Percentiles rank a stretch among this genome's conserved stretches.
phyloP scores from a whole-genome alignment of 2,329 filamentous ascomycete species.

The Geosmithia putterillii region DNA sequence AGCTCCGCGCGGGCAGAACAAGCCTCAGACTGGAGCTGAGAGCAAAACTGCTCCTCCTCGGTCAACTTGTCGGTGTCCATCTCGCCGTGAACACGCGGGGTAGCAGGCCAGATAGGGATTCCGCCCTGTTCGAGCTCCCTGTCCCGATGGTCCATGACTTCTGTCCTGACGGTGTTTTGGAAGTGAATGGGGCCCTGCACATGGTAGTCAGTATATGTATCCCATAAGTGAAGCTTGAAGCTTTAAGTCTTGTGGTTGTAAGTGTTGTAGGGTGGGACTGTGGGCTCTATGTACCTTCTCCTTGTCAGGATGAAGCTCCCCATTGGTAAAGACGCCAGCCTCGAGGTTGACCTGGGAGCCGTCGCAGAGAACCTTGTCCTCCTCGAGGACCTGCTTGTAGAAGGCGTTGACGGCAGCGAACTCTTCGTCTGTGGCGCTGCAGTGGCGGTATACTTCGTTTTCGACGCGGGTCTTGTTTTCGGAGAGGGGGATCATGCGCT shows the following conservation, averaged over 20 bases:
- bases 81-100: conserved; percentile 6
- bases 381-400: conserved; percentile 37
- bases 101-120: conserved; percentile 35
- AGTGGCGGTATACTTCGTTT: conserved; percentile 35
- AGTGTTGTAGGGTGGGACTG: no score
- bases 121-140: conserved; percentile 25
- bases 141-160: conserved; percentile 28
- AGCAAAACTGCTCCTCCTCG: conserved; percentile 15
- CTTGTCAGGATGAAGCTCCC: conserved; percentile 46
- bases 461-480: conserved; percentile 2
- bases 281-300: conserved; percentile 19
- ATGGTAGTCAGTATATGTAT: not conserved
- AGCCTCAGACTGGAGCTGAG: conserved; percentile 7
- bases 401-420: conserved; percentile 32
- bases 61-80: conserved; percentile 12
- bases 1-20: conserved; percentile 6
- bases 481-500: conserved; percentile 1
- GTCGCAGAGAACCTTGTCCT: conserved; percentile 50
- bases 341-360: conserved; percentile 48
- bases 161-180: conserved; percentile 31
- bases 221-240: no score
- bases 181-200: conserved; percentile 34
- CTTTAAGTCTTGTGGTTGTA: no score
- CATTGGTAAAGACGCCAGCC: conserved; percentile 47
- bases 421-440: conserved; percentile 29